Base-by-base conservation (phyloP, 345 rosid species). In the Brassica nigra region DNA sequence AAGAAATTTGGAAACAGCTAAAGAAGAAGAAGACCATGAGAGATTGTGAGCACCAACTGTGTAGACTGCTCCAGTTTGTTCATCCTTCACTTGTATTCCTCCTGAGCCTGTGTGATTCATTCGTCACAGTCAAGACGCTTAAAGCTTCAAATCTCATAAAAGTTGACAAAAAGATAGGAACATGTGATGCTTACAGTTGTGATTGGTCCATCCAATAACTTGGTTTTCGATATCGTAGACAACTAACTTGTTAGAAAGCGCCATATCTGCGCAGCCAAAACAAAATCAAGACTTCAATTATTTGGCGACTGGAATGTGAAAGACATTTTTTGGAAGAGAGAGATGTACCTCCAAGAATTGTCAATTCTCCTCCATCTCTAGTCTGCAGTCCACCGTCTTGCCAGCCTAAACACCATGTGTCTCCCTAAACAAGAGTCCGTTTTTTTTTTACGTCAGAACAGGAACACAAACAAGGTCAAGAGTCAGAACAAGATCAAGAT, bases 191-290 rank as follows among this genome's bases (percentile, higher is more conserved):
- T 93, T 86, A 95, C 99, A 95, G 81, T 95, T 88, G 84, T 91
- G 86, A 7, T 87, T 89, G n/a, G 90, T 90, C 99, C 99, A 95
- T 83, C 99, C 99, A 71, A 95, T 85, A 55, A 81, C 85, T 84
- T 89, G 97, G 33, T 91, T 91, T 72, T 87, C 95, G 12, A 93
- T 78, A 83, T 95, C 97, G 62, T 95, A 95, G 62, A 93, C 68
- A 59, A 95, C 98, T 65, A 95, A 87, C 87, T 89, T 95, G 84
- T 90, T 88, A 54, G 97, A 88, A 68, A 95, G 89, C 71, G 90
- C 97, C 90, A 95, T 88, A 82, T 93, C 99, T 95, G 90, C 82
- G 31, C 7, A 76, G 31, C 2, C 30, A 62, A 66, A 74, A 3
- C 54, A 7, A 42, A 54, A 54, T 29, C 54, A 27, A 57, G 16